These are phyloP conservation scores for Botrytis porri DNA, from an alignment of 2,329 filamentous ascomycete genomes.

Conservation along the genomic window DNA sequence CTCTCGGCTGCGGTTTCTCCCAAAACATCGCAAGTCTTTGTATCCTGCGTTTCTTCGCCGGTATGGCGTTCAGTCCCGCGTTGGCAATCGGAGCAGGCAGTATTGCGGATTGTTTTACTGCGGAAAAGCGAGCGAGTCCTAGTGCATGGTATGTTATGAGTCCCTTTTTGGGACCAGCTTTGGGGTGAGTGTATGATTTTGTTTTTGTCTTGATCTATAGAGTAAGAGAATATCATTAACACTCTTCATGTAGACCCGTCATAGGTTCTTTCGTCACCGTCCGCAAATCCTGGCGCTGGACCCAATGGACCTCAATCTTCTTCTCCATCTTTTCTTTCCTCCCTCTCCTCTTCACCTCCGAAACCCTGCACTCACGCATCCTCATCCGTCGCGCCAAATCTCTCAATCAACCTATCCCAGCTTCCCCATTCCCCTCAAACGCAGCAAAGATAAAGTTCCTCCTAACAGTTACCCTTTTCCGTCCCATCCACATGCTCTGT, in stretches of 20 bases:
- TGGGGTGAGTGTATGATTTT: slow-evolving; percentile 43
- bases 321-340: slow-evolving; percentile 47
- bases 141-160: slow-evolving; percentile 49
- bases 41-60: slow-evolving; percentile 48
- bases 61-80: slow-evolving; percentile 42
- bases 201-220: neutral
- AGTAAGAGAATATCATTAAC: slow-evolving; percentile 13
- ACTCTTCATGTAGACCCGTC: slow-evolving; percentile 23
- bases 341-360: slow-evolving; percentile 44
- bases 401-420: slow-evolving; percentile 42
- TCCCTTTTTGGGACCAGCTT: slow-evolving; percentile 50
- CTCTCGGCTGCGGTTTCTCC: slow-evolving; percentile 61
- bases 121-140: slow-evolving; percentile 44
- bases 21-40: slow-evolving; percentile 47
- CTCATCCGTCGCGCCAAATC: slow-evolving; percentile 30
- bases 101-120: slow-evolving; percentile 48
- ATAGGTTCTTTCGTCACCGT: slow-evolving; percentile 46
- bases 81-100: slow-evolving; percentile 48
- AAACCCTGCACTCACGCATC: slow-evolving; percentile 40
- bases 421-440: slow-evolving; percentile 39
- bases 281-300: slow-evolving; percentile 52
- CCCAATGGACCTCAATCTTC: slow-evolving; percentile 50
- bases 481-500: slow-evolving; percentile 42
- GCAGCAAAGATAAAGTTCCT: slow-evolving; percentile 39
- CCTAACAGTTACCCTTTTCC: slow-evolving; percentile 36